phyloP scores from a whole-genome alignment of 2,329 filamentous ascomycete species.

The Drechslerella coelobrocha region DNA sequence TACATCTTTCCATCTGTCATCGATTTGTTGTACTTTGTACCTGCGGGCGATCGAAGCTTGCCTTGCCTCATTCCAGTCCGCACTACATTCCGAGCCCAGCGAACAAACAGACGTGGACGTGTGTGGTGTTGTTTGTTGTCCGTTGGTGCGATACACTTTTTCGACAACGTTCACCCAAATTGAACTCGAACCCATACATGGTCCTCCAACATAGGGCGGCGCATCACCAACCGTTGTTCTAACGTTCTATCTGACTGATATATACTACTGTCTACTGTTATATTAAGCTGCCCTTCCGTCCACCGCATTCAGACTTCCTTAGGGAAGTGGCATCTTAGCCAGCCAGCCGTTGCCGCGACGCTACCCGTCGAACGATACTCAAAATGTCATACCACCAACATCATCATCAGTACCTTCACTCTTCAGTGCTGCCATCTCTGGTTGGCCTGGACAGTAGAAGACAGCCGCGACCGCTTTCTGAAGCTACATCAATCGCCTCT shows the following conservation, averaged over 20 bases:
- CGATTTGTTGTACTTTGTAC: constrained; percentile 38
- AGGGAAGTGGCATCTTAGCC: constrained; percentile 40
- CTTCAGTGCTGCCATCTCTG: constrained; percentile 40
- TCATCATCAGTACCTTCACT: constrained; percentile 48
- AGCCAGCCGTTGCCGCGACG: neutral
- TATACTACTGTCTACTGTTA: constrained; percentile 24
- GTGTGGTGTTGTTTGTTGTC: constrained; percentile 4
- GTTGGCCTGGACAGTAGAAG: constrained; percentile 28
- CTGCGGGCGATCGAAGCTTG: constrained; percentile 28
- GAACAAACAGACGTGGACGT: constrained; percentile 39
- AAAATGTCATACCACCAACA: constrained; percentile 46
- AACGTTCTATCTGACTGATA: constrained; percentile 18
- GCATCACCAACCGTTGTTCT: constrained; percentile 21
- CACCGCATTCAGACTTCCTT: constrained; percentile 32
- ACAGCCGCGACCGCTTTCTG: constrained; percentile 51
- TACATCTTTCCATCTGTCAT: constrained; percentile 39
- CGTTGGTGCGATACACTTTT: constrained; percentile 19
- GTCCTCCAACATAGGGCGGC: constrained; percentile 11
- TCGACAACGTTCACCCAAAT: constrained; percentile 18
- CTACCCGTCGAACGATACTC: neutral
- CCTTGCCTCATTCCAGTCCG: constrained; percentile 36
- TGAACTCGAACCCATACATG: constrained; percentile 29
- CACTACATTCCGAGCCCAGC: constrained; percentile 25
- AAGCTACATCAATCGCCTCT: constrained; percentile 55
- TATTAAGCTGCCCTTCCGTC: constrained; percentile 23